Base-by-base conservation (phyloP, 2,329 filamentous ascomycete genomes). In the Verticillium nubilum region DNA sequence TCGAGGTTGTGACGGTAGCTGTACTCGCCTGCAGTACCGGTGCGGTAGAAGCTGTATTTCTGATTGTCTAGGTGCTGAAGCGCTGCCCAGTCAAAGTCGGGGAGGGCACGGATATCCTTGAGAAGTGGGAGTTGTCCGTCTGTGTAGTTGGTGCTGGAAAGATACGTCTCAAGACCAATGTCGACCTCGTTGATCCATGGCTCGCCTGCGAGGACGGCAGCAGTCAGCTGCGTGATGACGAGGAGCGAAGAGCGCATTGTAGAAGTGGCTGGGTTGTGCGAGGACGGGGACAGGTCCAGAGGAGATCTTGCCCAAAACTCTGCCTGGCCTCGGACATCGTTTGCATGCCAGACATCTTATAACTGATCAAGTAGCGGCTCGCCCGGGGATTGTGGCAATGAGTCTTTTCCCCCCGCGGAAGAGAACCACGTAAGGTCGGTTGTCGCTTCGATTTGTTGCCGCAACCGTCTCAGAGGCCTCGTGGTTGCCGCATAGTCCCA, bases 1-100 rank as follows among this genome's bases (percentile, higher is more conserved):
- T 81, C 78, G 5, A 82, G 72, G 66, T 82, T 81, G 69, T 81
- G 78, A 54, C 78, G 74, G 72, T 82, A 82, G 0, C 75, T 58
- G 72, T 59, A 82, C 65, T 82, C 79, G 54, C 78, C 78, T 3
- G 75, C 79, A 7, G 78, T 77, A 17, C 75, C 79, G 59, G 75
- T 78, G 28, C 79, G 75, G 69, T 81, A 81, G 70, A 79, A 82
- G 15, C 78, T 75, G 61, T 79, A 82, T 28, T 75, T 65, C 25
- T 73, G 70, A 29, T 66, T 66, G 57, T 73, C 73, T 63, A 81
- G 69, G 62, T 74, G 70, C 59, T 77, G 74, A 13, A 76, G 72
- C 19, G 78, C 79, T 4, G 76, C 77, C 68, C 72, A 81, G 57
- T 82, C 78, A 59, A 82, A 82, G 68, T 82, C 79, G 7, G 77